A percentile compares a stretch with the other conserved stretches of the same genome.
phyloP scores from a whole-genome alignment of 495 filamentous ascomycete genomes.

The Ramalina intermedia region DNA sequence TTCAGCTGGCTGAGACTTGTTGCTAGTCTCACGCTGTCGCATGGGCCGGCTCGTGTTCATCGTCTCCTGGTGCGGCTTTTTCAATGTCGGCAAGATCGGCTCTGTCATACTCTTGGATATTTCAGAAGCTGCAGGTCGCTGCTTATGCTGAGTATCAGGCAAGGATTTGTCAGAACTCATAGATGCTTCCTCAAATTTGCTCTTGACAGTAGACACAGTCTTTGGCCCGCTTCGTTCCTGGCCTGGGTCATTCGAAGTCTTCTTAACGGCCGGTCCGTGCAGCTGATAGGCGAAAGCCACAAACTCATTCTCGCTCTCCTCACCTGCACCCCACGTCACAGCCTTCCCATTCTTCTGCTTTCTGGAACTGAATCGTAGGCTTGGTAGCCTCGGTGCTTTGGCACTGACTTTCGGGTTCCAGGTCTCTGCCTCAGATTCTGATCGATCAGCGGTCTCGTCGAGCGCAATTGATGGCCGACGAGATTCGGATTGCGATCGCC shows the following conservation, averaged over 20 bases:
- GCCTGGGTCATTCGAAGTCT: background rate
- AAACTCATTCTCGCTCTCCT: conserved; percentile 13
- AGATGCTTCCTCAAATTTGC: background rate
- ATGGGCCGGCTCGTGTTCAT: no score
- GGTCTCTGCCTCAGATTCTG: background rate
- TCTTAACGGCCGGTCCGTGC: background rate
- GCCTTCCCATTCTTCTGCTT: conserved; percentile 8
- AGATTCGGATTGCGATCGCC: conserved; percentile 11
- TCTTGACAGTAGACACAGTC: background rate
- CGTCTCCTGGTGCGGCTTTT: background rate
- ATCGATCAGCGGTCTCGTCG: background rate
- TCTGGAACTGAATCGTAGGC: conserved; percentile 12
- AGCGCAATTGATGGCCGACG: background rate
- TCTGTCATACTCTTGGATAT: no score
- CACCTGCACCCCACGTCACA: conserved; percentile 7
- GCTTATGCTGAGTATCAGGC: background rate
- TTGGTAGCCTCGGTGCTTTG: conserved; percentile 14
- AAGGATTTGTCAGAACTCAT: background rate
- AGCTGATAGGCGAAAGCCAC: conserved; percentile 15
- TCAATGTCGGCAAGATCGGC: background rate
- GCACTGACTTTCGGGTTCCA: conserved; percentile 10
- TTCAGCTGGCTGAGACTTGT: background rate
- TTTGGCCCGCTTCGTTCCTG: background rate
- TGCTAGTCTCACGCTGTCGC: no score
- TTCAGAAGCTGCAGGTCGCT: background rate